Evolutionary conservation across 441 rosid genomes (phyloP), one percentile per base, ranked within the genome.

Genomic region (Adansonia rubrostipa): DNA sequence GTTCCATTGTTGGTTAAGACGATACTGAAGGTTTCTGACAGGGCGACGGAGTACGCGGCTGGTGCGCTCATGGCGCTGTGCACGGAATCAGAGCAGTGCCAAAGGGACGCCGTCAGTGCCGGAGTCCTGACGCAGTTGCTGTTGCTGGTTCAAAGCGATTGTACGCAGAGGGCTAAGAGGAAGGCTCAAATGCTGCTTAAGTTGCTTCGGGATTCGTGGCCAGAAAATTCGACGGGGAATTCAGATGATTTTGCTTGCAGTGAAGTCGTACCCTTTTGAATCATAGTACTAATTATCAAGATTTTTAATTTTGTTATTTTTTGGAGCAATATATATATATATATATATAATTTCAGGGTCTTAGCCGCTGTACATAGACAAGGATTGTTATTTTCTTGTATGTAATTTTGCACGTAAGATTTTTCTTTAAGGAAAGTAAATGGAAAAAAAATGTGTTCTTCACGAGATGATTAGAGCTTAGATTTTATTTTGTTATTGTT

Each of bases 1-100:
- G 95, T 92, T 15, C 97, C 98, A 65, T 42, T 92, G 36, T 78
- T 96, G 8, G 99, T 96, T 68, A 91, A 90, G 80, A 82, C 85
- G 53, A 92, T 94, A 4, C 71, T 94, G 45, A 94, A 90, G 84
- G 85, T 96, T 13, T 96, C 99, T 3, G 93, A 92, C 56, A 83
- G 93, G 6, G 97, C 98, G 65, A 92, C 98, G 70, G 99, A 96
- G 87, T 88, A 94, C 85, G 97, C 97, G 20, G 97, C 92, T n/a
- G 97, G 98, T n/a, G 97, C 98, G 3, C 75, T 96, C 71, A 11
- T 87, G 60, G 84, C 96, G 60, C 82, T 96, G 15, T 96, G 99
- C 60, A 82, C 93, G 75, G 90, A 86, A 79, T 83, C 89, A 83
- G 98, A 91, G 60, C 36, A 71, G 79, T 82, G 92, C 84, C 94